Conservation (phyloP, 352 stramenopile genomes). For the Blastocystis sp. region DNA sequence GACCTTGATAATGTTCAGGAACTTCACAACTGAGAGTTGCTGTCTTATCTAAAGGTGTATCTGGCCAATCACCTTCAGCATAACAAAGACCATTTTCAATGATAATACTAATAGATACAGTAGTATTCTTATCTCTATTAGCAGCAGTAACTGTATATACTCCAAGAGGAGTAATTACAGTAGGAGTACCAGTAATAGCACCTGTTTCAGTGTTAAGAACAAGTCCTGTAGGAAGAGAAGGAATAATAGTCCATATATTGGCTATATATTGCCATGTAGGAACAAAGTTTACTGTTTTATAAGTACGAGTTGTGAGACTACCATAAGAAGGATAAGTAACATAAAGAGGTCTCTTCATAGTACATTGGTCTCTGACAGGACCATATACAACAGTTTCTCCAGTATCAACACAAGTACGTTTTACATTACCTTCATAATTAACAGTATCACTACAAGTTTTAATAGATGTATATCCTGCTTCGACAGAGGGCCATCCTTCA, state of each 20-base stretch:
- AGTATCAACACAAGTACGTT: conserved; percentile 3
- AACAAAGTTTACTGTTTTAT: conserved; percentile 3
- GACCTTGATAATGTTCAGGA: no score
- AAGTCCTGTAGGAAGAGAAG: conserved; percentile 11
- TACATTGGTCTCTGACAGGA: background rate
- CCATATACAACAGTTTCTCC: conserved; percentile 6
- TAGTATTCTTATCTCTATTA: conserved; percentile 8
- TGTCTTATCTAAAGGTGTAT: conserved; percentile 13
- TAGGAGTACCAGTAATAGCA: conserved; percentile 13
- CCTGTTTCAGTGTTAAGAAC: conserved; percentile 8
- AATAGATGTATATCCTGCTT: conserved; percentile 6
- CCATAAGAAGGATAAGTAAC: conserved; percentile 26
- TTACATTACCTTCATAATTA: conserved; percentile 17
- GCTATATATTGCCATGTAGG: conserved; percentile 6
- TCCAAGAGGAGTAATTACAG: conserved; percentile 7
- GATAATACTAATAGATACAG: conserved; percentile 2
- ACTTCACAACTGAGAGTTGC: no score
- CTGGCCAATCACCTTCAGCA: conserved; percentile 6
- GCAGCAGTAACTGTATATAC: conserved; percentile 24
- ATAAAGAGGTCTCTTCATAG: conserved; percentile 16
- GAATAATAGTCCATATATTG: background rate
- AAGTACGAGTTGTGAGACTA: conserved; percentile 15
- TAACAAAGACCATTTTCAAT: conserved; percentile 15
- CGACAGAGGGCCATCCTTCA: background rate
- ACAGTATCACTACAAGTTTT: conserved; percentile 1